Percentiles rank a stretch among this genome's conserved stretches.
Evolutionary conservation across 176 grass and related monocot genomes (phyloP).

Genomic region (Musa schizocarpa): DNA sequence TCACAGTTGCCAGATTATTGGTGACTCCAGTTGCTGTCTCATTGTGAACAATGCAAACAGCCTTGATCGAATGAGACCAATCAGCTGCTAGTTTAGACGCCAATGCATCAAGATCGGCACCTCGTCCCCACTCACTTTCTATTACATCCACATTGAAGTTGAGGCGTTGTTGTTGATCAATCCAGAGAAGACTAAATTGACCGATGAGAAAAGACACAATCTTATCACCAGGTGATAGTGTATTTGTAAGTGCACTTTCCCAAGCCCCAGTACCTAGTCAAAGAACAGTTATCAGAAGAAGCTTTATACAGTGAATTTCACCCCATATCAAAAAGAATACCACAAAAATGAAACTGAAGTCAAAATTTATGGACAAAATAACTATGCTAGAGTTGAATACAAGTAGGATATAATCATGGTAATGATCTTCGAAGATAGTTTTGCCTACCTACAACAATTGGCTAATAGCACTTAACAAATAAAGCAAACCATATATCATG

Average conservation of each 20-base stretch:
- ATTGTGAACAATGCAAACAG: constrained; percentile 94
- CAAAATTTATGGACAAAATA: too few species aligned
- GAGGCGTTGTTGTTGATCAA: constrained; percentile 94
- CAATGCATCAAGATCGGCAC: constrained; percentile 59
- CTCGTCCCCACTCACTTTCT: constrained; percentile 82
- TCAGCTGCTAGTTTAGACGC: constrained; percentile 53
- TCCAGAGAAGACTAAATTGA: constrained; percentile 97
- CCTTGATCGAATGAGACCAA: constrained; percentile 64
- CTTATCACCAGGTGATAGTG: constrained; percentile 65
- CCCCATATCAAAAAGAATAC: too few species aligned
- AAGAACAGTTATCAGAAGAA: neutral
- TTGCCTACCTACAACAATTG: too few species aligned
- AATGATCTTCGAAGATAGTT: too few species aligned
- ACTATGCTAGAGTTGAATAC: too few species aligned
- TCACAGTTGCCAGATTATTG: constrained; percentile 69
- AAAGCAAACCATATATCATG: too few species aligned
- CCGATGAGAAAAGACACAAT: constrained; percentile 86
- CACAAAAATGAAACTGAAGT: too few species aligned
- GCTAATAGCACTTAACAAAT: too few species aligned
- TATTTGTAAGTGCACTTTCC: constrained; percentile 98
- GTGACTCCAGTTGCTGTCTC: constrained; percentile 95
- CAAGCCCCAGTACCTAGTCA: constrained; percentile 65
- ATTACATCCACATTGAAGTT: constrained; percentile 78
- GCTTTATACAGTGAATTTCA: neutral
- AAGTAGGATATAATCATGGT: too few species aligned